These are phyloP conservation scores for Tricholoma furcatifolium DNA, from an alignment of 768 basidiomycete species.

Conservation along the genomic window DNA sequence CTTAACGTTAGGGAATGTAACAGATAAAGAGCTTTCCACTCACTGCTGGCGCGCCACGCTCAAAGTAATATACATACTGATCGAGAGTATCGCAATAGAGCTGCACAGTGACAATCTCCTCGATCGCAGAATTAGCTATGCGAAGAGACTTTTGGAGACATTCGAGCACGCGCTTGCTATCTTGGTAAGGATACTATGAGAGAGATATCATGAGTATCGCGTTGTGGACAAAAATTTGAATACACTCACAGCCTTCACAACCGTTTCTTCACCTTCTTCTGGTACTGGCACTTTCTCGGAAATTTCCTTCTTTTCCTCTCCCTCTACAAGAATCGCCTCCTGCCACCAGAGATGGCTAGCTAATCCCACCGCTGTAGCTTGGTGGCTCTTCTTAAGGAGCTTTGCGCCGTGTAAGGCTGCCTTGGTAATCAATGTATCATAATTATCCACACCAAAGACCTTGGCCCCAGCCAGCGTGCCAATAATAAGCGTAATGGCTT, in stretches of 20 bases:
- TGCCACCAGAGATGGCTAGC: constrained; percentile 99
- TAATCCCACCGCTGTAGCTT: constrained; percentile 89
- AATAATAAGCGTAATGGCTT: constrained; percentile 96
- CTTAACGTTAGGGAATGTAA: neutral
- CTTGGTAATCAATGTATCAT: constrained; percentile 97
- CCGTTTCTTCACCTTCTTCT: constrained; percentile 42
- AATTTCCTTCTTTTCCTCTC: constrained; percentile 36
- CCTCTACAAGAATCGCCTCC: constrained; percentile 49
- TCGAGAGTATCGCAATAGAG: constrained; percentile 96
- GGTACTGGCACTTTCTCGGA: constrained; percentile 37
- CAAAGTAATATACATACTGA: constrained; percentile 94
- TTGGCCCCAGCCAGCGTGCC: constrained; percentile 83
- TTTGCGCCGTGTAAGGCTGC: constrained; percentile 97
- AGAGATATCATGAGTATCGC: neutral
- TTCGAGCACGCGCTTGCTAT: constrained; percentile 96
- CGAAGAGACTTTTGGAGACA: constrained; percentile 96
- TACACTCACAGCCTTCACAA: constrained; percentile 55
- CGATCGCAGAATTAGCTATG: constrained; percentile 94
- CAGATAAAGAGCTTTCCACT: constrained; percentile 26
- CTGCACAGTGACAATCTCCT: constrained; percentile 95
- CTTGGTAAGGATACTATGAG: constrained; percentile 76
- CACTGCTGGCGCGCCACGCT: constrained; percentile 89
- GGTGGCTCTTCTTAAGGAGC: constrained; percentile 96
- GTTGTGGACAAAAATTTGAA: too few relatives aligned
- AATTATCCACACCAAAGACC: constrained; percentile 94